Evolutionary conservation across 1,139 yeast genomes (phyloP).

Genomic region (Kodamaea ohmeri): DNA sequence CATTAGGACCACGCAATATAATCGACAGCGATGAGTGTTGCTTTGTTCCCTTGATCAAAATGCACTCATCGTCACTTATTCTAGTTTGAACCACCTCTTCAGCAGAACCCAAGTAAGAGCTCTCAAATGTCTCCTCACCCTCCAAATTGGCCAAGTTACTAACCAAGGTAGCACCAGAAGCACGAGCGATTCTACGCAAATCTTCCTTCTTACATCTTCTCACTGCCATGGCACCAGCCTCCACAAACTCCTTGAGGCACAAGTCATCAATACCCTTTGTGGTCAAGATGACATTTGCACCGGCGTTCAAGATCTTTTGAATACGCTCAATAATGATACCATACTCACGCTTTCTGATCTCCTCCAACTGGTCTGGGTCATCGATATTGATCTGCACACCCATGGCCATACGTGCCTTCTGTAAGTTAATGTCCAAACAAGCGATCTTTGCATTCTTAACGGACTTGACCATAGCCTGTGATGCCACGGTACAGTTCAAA

Average conservation of each 20-base stretch:
- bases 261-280: conserved; percentile 98
- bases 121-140: conserved; percentile 95
- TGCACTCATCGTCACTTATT: conserved; percentile 96
- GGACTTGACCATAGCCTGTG: conserved; percentile 90
- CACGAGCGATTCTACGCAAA: conserved; percentile 93
- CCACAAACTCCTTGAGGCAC: conserved; percentile 92
- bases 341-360: conserved; percentile 89
- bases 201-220: conserved; percentile 98
- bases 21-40: conserved; percentile 92
- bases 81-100: conserved; percentile 90
- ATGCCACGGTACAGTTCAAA: conserved; percentile 93
- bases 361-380: conserved; percentile 96
- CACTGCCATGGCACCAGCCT: conserved; percentile 95
- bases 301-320: conserved; percentile 81
- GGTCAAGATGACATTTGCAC: conserved; percentile 95
- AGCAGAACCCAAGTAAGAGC: conserved; percentile 82
- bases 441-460: conserved; percentile 82
- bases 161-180: conserved; percentile 93
- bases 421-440: conserved; percentile 88
- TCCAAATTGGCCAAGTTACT: conserved; percentile 89
- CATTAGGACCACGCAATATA: conserved; percentile 93
- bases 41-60: conserved; percentile 88
- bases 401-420: conserved; percentile 96
- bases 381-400: conserved; percentile 97
- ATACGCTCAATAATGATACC: conserved; percentile 89